Evolutionary conservation across 352 stramenopile genomes (phyloP).

Genomic region (Phytophthora uliginosa): DNA sequence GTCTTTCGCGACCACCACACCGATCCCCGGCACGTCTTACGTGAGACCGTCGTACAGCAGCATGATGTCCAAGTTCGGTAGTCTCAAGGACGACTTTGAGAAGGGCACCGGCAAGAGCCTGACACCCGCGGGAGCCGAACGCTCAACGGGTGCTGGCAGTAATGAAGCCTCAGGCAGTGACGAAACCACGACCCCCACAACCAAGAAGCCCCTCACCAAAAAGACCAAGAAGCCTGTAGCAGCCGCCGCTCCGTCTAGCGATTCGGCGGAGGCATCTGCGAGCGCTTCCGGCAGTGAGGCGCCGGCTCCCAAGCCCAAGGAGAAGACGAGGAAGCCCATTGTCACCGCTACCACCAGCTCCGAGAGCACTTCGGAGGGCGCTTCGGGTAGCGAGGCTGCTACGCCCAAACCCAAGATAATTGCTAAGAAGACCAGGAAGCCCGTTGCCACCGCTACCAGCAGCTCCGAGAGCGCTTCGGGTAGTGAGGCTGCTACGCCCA

Average conservation of each 20-base stretch:
- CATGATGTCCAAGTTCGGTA: constrained; percentile 34
- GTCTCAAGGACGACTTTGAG: constrained; percentile 15
- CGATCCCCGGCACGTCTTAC: constrained; percentile 19
- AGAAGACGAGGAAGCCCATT: constrained; percentile 21
- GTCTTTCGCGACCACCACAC: constrained; percentile 17
- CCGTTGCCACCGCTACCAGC: neutral
- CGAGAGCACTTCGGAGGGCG: neutral
- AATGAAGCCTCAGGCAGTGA: neutral
- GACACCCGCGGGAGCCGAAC: neutral
- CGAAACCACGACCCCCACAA: neutral
- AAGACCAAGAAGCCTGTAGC: constrained; percentile 26
- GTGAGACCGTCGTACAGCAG: constrained; percentile 12
- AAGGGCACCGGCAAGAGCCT: neutral
- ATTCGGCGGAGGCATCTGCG: neutral
- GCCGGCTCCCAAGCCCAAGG: neutral
- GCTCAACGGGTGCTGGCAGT: constrained; percentile 12
- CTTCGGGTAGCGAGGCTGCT: constrained; percentile 10
- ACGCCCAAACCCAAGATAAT: neutral
- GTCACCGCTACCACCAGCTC: neutral
- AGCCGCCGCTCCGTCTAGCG: neutral
- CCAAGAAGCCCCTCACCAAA: constrained; percentile 10
- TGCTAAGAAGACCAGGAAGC: constrained; percentile 16
- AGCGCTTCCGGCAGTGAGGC: constrained; percentile 10
- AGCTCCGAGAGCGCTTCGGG: constrained; percentile 1
- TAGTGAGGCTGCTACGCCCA: too few relatives aligned